phyloP scores from a whole-genome alignment of 2,329 filamentous ascomycete species.

The Aspergillus ochraceus region DNA sequence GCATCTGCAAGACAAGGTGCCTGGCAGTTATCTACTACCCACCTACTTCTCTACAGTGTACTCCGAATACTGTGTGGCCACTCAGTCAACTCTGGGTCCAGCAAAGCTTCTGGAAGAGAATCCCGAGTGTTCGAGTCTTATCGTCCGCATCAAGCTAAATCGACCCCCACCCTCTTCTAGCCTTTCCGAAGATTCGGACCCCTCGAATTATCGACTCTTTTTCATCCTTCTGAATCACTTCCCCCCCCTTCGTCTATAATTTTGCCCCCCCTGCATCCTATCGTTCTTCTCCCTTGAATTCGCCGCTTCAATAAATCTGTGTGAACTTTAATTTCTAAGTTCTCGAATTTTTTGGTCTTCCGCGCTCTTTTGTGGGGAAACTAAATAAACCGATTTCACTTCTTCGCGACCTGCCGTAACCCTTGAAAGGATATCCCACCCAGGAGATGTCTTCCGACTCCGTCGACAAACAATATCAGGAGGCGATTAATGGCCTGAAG shows the following conservation, averaged over 20 bases:
- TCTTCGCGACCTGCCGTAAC: not conserved
- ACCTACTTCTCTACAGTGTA: too few species aligned
- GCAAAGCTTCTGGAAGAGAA: constrained; percentile 7
- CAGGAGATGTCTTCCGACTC: constrained; percentile 31
- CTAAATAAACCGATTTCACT: not conserved
- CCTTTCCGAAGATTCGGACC: constrained; percentile 8
- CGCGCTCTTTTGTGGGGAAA: not conserved
- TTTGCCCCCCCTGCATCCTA: not conserved
- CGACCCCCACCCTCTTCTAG: not conserved
- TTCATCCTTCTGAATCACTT: constrained; percentile 1
- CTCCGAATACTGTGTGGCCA: too few species aligned
- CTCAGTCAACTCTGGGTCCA: not conserved
- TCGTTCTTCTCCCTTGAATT: not conserved
- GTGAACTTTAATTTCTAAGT: not conserved
- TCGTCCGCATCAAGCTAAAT: constrained; percentile 9
- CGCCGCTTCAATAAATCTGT: not conserved
- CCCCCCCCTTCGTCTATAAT: not conserved
- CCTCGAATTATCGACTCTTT: constrained; percentile 9
- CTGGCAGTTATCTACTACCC: too few species aligned
- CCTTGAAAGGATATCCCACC: not conserved
- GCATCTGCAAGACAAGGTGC: too few species aligned
- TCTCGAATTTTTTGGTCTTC: not conserved
- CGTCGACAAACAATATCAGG: constrained; percentile 27
- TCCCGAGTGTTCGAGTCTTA: constrained; percentile 1
- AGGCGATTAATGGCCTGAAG: constrained; percentile 30